Conservation (phyloP, 345 rosid genomes). For the Citrus sinensis region DNA sequence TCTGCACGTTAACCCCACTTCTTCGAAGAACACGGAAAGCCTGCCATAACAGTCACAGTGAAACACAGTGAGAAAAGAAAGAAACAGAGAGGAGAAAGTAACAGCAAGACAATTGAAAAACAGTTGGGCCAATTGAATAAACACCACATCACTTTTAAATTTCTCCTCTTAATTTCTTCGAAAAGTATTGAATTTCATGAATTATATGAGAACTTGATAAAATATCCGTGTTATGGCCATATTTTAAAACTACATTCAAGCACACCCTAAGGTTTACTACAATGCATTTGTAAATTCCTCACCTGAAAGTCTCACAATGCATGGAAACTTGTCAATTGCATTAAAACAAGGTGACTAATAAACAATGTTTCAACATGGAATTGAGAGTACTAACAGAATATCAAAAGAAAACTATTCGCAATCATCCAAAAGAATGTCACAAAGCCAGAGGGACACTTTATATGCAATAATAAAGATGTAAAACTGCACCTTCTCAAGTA, state of each 20-base stretch:
- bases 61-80: background rate
- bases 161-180: background rate
- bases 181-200: background rate
- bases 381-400: background rate
- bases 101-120: background rate
- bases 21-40: slow-evolving; percentile 79
- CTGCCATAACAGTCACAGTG: slow-evolving; percentile 32
- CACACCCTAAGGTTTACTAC: background rate
- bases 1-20: slow-evolving; percentile 91
- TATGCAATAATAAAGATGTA: slow-evolving; percentile 7
- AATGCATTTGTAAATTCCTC: background rate
- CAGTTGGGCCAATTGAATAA: background rate
- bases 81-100: background rate
- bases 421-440: background rate
- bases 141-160: background rate
- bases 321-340: background rate
- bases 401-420: background rate
- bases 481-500: slow-evolving; percentile 76
- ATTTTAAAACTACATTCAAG: background rate
- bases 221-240: background rate
- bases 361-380: background rate
- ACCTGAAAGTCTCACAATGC: background rate
- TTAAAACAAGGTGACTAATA: background rate
- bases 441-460: background rate
- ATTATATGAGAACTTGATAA: background rate